Evolutionary conservation across 2,329 filamentous ascomycete genomes (phyloP).

Genomic region (Aspergillus amoenus): DNA sequence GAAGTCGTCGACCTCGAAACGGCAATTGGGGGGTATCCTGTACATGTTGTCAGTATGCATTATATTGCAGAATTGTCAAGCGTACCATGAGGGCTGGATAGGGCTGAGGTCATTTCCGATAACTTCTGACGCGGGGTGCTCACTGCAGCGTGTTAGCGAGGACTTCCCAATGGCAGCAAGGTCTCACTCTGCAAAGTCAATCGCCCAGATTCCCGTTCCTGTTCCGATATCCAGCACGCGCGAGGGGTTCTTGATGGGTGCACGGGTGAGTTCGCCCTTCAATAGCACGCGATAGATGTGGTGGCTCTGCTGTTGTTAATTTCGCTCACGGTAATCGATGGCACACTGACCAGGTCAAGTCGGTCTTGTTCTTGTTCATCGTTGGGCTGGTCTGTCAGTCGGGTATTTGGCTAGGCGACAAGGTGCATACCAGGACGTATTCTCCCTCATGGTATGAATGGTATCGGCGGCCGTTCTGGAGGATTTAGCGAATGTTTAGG

Average conservation of each 20-base stretch:
- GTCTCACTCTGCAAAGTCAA: slow-evolving; percentile 38
- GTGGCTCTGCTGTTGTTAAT: slow-evolving; percentile 26
- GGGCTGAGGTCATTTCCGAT: slow-evolving; percentile 35
- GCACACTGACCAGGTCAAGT: slow-evolving; percentile 30
- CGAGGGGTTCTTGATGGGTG: slow-evolving; percentile 26
- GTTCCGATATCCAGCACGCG: slow-evolving; percentile 38
- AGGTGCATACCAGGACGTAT: slow-evolving; percentile 26
- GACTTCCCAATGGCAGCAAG: background rate
- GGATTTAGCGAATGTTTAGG: background rate
- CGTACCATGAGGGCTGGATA: slow-evolving; percentile 33
- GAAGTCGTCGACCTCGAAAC: slow-evolving; percentile 35
- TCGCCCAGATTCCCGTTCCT: slow-evolving; percentile 39
- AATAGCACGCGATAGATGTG: slow-evolving; percentile 36
- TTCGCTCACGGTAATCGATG: background rate
- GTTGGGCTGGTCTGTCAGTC: slow-evolving; percentile 25
- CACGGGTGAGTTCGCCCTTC: slow-evolving; percentile 27
- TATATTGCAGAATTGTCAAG: background rate
- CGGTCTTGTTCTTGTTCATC: slow-evolving; percentile 38
- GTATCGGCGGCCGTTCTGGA: slow-evolving; percentile 33
- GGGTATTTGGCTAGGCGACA: background rate
- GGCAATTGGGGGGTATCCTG: slow-evolving; percentile 36
- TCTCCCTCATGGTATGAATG: slow-evolving; percentile 33
- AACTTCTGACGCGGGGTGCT: slow-evolving; percentile 28
- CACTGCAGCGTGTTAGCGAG: slow-evolving; percentile 13
- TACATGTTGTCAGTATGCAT: background rate